Base-by-base conservation (phyloP, 2,329 filamentous ascomycete species). In the Xylaria hypoxylon region DNA sequence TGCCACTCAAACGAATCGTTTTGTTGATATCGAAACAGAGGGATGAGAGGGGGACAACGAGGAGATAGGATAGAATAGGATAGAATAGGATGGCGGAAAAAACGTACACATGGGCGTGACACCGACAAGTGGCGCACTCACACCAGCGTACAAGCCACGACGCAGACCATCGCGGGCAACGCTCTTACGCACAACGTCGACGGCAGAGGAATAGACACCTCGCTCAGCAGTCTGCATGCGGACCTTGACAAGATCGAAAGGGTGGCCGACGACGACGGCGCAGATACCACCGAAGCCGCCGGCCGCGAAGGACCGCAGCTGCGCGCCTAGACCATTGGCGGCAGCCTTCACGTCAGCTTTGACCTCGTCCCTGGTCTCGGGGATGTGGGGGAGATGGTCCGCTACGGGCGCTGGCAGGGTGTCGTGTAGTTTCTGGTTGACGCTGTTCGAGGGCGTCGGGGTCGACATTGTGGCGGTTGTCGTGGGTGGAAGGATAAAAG, bases 231-330 rank as follows among this genome's bases (percentile, higher is more conserved):
- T 99, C 84, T 99, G 96, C 79, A 99, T 84, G 65, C 96, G 92
- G 71, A 99, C 96, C 83, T 99, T 99, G 79, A 98, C 95, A 74
- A 99, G 86, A 79, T 99, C 96, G 78, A 99, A 99, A 10, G 96
- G 96, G 80, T 99, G 96, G 64, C 96, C 92, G 66, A 98, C 94
- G 47, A 99, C 79, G 62, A 99, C 96, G 64, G 96, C 95, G 83
- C 93, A 98, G 53, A 99, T 81, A 74, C 96, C 96, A 73, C 96
- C 96, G 67, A 97, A 96, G 69, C 94, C 96, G 74, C 96, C 96
- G 7, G 95, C 95, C 8, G 86, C 90, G 58, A 99, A 87, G 47
- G 95, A 96, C 67, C 95, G 91, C 70, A 97, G 80, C 78, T 89
- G 86, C 22, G 85, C 78, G 15, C 81, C 74, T 59, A 79, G 75